Evolutionary conservation across 371 early-diverging fungal species (phyloP), one percentile per base, ranked within the genome.

Genomic region (Smittium culicis): DNA sequence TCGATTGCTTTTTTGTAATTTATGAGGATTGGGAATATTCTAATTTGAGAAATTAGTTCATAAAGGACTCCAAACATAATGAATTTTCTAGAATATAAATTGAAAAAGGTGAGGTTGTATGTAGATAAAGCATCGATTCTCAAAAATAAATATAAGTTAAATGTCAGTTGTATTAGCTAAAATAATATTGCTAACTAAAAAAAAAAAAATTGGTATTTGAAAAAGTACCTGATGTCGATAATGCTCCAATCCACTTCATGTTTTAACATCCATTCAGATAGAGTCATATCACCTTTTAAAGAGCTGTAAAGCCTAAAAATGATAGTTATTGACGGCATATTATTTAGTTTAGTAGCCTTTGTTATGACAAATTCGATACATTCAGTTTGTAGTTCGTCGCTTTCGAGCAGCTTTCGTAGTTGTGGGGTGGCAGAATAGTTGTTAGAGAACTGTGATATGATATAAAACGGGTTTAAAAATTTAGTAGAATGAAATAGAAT

Each of bases 61-160:
- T 73, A 65, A 45, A 76, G 61, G 16, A 77, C 69, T 31, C 76
- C 76, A 77, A 76, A 76, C 3, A 73, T 56, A 1, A 77, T 34
- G n/a, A 77, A 67, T 30, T 76, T 68, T 11, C 60, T 59, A 59
- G 5, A 59, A 59, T 29, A 14, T 11, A 59, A 59, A 59, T 11
- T 14, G 16, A 59, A n/a, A 27, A 59, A 59, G 45, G 45, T 11
- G 20, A 45, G 45, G 20, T 45, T 45, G 20, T 45, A 20, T 11
- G n/a, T n/a, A n/a, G n/a, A n/a, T n/a, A n/a, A n/a, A n/a, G n/a
- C n/a, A n/a, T n/a, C n/a, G n/a, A n/a, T n/a, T n/a, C n/a, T n/a
- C n/a, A n/a, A n/a, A n/a, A n/a, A n/a, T n/a, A n/a, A n/a, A n/a
- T n/a, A n/a, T n/a, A n/a, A n/a, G n/a, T n/a, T n/a, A n/a, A n/a